Conservation (phyloP, 2,329 filamentous ascomycete genomes). For the Lecanosticta acicola region DNA sequence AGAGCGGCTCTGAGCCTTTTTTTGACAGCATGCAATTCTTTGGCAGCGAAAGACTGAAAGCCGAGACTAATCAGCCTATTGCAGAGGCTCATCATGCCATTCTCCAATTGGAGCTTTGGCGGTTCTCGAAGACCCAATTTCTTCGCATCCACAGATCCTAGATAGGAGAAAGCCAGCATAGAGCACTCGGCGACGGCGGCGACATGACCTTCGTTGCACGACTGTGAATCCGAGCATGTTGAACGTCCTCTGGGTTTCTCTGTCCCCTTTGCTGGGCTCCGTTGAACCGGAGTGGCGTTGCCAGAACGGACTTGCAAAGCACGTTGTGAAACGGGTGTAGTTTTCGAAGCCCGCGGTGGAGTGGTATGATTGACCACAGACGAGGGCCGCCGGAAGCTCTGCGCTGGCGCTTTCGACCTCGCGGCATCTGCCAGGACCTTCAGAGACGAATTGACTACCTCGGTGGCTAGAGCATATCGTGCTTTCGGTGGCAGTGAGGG, state of each 20-base stretch:
- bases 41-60: slow-evolving; percentile 62
- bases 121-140: slow-evolving; percentile 50
- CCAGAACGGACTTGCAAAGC: slow-evolving; percentile 41
- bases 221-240: background rate
- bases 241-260: slow-evolving; percentile 1
- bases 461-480: slow-evolving; percentile 62
- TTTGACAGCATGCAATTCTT: slow-evolving; percentile 63
- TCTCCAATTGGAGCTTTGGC: slow-evolving; percentile 64
- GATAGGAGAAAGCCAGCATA: slow-evolving; percentile 59
- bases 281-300: slow-evolving; percentile 49
- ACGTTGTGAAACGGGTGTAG: slow-evolving; percentile 16
- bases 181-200: slow-evolving; percentile 61
- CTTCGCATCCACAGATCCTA: slow-evolving; percentile 53
- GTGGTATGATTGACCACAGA: background rate
- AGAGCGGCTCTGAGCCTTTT: slow-evolving; percentile 49
- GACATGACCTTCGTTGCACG: slow-evolving; percentile 2
- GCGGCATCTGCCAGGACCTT: slow-evolving; percentile 64
- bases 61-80: slow-evolving; percentile 60
- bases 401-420: slow-evolving; percentile 38
- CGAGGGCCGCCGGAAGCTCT: background rate
- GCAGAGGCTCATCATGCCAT: slow-evolving; percentile 64
- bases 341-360: background rate
- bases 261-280: slow-evolving; percentile 31
- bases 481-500: slow-evolving; percentile 51
- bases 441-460: slow-evolving; percentile 65